phyloP scores from a whole-genome alignment of 106 monocot species.

The Amphibolis antarctica region DNA sequence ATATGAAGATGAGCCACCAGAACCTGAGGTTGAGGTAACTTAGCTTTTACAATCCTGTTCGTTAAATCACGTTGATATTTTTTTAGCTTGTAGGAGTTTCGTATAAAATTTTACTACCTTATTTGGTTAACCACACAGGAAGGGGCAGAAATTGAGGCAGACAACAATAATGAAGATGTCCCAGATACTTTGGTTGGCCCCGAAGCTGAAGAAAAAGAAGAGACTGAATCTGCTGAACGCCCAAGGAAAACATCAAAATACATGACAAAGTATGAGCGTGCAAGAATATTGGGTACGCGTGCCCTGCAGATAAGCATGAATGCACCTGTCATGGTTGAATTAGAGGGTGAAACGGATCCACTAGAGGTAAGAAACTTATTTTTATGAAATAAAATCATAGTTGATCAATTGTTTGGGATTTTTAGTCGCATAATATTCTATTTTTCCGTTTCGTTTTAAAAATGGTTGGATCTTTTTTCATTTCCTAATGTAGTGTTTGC shows the following conservation, averaged over 20 bases:
- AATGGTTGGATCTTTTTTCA: too few species aligned
- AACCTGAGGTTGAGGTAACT: constrained; percentile 80
- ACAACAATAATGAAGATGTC: constrained; percentile 67
- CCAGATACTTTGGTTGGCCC: constrained; percentile 38
- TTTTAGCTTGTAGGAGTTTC: background rate
- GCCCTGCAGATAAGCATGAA: constrained; percentile 87
- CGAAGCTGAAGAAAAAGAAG: constrained; percentile 17
- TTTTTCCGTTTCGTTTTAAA: too few species aligned
- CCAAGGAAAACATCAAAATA: constrained; percentile 63
- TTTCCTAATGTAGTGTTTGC: too few species aligned
- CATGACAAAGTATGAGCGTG: constrained; percentile 79
- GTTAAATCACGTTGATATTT: background rate
- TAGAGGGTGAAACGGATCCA: constrained; percentile 77
- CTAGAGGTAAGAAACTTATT: constrained; percentile 27
- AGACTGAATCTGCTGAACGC: constrained; percentile 20
- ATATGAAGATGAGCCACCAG: constrained; percentile 92
- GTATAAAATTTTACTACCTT: background rate
- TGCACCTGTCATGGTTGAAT: constrained; percentile 78
- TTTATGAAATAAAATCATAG: background rate
- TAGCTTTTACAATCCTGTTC: background rate
- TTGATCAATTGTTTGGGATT: too few species aligned
- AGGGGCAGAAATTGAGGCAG: constrained; percentile 57
- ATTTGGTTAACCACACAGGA: constrained; percentile 26
- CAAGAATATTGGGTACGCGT: constrained; percentile 69
- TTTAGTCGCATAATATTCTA: too few species aligned